These are phyloP conservation scores for Arthrobotrys pseudoclavata DNA, from an alignment of 2,329 filamentous ascomycete genomes.

Conservation along the genomic window DNA sequence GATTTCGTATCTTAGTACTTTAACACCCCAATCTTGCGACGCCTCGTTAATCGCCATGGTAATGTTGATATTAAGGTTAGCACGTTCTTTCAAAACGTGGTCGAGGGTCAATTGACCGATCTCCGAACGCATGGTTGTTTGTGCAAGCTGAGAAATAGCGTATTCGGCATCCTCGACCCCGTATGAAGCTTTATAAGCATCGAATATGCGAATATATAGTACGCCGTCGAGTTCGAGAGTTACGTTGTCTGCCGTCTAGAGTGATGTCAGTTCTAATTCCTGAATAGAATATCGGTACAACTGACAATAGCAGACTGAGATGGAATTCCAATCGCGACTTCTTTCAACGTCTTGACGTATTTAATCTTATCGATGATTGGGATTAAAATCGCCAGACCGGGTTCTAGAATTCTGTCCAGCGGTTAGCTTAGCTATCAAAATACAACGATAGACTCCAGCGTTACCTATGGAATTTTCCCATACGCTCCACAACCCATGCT, in stretches of 20 bases:
- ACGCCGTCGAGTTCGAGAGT: slow-evolving; percentile 96
- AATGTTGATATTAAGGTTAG: slow-evolving; percentile 96
- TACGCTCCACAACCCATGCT: slow-evolving; percentile 99
- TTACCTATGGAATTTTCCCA: slow-evolving; percentile 90
- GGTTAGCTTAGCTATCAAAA: background rate
- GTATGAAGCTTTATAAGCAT: slow-evolving; percentile 99
- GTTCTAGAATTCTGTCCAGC: slow-evolving; percentile 77
- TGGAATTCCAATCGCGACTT: slow-evolving; percentile 94
- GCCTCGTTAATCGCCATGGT: slow-evolving; percentile 99
- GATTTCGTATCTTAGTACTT: slow-evolving; percentile 97
- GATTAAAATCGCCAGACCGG: slow-evolving; percentile 87
- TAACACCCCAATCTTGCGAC: slow-evolving; percentile 95
- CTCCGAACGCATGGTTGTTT: slow-evolving; percentile 98
- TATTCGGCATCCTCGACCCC: slow-evolving; percentile 99
- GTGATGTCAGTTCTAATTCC: background rate
- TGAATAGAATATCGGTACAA: background rate
- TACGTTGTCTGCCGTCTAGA: slow-evolving; percentile 89
- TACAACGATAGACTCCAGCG: background rate
- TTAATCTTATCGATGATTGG: slow-evolving; percentile 95
- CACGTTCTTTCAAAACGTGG: slow-evolving; percentile 96
- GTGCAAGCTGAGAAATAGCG: slow-evolving; percentile 95
- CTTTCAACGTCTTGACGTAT: slow-evolving; percentile 98
- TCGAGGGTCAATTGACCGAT: slow-evolving; percentile 97
- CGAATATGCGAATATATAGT: slow-evolving; percentile 94
- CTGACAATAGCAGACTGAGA: slow-evolving; percentile 87